These are phyloP conservation scores for Scenedesmus sp. DNA, from an alignment of 163 green algal genomes.

Conservation along the genomic window DNA sequence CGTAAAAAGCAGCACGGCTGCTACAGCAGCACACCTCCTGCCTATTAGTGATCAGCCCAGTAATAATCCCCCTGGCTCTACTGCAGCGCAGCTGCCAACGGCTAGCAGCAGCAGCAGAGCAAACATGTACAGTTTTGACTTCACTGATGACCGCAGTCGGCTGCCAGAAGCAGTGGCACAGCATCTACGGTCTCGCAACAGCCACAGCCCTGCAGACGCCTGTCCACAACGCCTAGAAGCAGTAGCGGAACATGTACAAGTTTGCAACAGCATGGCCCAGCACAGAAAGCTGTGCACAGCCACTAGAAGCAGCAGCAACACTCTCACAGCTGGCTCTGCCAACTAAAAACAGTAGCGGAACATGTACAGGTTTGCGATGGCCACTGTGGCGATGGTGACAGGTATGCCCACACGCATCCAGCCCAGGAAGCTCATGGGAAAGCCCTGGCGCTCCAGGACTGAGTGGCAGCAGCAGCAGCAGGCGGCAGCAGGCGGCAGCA, in stretches of 20 bases:
- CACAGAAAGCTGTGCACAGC: not conserved
- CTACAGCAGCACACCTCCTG: no score
- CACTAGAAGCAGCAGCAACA: not conserved
- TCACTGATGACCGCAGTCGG: no score
- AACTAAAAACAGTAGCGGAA: conserved; percentile 51
- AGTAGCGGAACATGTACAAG: no score
- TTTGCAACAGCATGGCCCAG: not conserved
- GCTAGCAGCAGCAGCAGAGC: no score
- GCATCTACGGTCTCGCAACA: no score
- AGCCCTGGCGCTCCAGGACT: conserved; percentile 56
- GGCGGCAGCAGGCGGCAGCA: not conserved
- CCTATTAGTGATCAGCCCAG: no score
- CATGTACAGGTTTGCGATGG: conserved; percentile 59
- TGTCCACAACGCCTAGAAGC: not conserved
- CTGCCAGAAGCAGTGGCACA: no score
- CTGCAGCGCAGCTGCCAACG: no score
- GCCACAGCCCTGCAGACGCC: not conserved
- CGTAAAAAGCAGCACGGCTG: no score
- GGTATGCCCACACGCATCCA: conserved; percentile 63
- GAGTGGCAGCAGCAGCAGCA: not conserved
- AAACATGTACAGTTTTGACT: no score
- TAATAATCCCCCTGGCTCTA: no score
- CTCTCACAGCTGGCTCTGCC: not conserved
- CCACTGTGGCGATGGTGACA: conserved; percentile 60
- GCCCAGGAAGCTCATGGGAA: conserved; percentile 57